phyloP scores from a whole-genome alignment of 2,329 filamentous ascomycete species.

The Aspergillus hiratsukae region DNA sequence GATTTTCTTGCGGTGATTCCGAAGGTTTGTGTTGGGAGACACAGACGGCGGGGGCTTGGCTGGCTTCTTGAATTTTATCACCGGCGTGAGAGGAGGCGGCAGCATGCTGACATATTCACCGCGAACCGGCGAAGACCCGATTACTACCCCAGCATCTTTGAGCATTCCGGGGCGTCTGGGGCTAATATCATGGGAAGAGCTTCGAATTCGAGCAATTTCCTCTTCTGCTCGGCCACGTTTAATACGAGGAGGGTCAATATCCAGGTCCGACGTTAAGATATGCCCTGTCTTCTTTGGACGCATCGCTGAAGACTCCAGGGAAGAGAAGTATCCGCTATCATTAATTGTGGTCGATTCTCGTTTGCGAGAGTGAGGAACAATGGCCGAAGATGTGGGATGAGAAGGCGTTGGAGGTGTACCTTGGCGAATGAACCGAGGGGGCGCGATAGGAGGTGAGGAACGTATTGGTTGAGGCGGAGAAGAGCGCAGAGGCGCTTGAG shows the following conservation, averaged over 20 bases:
- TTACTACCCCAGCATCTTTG: slow-evolving; percentile 29
- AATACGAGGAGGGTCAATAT: slow-evolving; percentile 69
- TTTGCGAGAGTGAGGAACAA: slow-evolving; percentile 61
- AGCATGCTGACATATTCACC: slow-evolving; percentile 55
- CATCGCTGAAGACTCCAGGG: slow-evolving; percentile 82
- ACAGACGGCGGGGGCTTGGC: slow-evolving; percentile 66
- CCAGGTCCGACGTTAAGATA: slow-evolving; percentile 68
- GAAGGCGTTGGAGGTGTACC: slow-evolving; percentile 70
- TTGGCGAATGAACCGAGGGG: slow-evolving; percentile 54
- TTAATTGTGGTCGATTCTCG: slow-evolving; percentile 76
- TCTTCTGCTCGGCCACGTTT: slow-evolving; percentile 91
- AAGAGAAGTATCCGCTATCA: slow-evolving; percentile 97
- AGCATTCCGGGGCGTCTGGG: slow-evolving; percentile 55
- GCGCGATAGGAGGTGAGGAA: slow-evolving; percentile 81
- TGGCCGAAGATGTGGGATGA: slow-evolving; percentile 59
- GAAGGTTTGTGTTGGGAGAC: slow-evolving; percentile 88
- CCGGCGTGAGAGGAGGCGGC: slow-evolving; percentile 74
- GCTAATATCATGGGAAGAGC: slow-evolving; percentile 82
- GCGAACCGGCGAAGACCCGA: slow-evolving; percentile 66
- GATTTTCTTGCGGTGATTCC: slow-evolving; percentile 80
- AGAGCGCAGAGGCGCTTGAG: slow-evolving; percentile 33
- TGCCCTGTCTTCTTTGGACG: slow-evolving; percentile 62
- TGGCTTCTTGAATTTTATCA: slow-evolving; percentile 72
- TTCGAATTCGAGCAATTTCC: slow-evolving; percentile 87
- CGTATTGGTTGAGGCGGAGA: slow-evolving; percentile 60